phyloP scores from a whole-genome alignment of 2,329 filamentous ascomycete species.

The Cryphonectria naterciae region DNA sequence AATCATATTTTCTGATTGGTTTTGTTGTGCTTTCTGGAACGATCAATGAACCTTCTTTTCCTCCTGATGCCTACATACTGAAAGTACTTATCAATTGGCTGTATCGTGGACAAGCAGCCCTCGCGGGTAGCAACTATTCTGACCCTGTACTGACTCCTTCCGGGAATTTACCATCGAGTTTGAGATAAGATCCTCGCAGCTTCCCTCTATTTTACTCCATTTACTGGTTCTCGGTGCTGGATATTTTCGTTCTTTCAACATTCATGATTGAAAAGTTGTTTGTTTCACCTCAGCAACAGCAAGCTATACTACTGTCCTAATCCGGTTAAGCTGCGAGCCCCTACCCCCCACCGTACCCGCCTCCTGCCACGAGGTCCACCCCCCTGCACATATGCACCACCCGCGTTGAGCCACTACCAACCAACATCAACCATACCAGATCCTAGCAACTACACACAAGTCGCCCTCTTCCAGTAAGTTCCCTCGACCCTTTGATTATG shows the following conservation, averaged over 20 bases:
- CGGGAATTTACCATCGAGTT: neutral
- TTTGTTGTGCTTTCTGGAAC: no score
- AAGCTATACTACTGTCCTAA: neutral
- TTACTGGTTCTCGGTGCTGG: neutral
- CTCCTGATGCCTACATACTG: no score
- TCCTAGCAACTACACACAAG: neutral
- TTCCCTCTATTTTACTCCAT: neutral
- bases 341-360: neutral
- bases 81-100: no score
- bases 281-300: neutral
- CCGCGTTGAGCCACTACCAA: neutral
- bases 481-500: neutral
- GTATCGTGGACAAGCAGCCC: neutral
- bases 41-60: no score
- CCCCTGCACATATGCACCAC: neutral
- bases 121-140: no score
- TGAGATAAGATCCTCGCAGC: neutral
- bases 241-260: neutral
- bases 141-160: neutral
- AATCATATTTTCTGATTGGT: no score
- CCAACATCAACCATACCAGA: neutral
- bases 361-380: neutral
- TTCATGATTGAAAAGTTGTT: neutral
- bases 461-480: neutral
- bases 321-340: neutral